Base-by-base conservation (phyloP, 2,329 filamentous ascomycete species). In the Teratosphaeria gauchensis region DNA sequence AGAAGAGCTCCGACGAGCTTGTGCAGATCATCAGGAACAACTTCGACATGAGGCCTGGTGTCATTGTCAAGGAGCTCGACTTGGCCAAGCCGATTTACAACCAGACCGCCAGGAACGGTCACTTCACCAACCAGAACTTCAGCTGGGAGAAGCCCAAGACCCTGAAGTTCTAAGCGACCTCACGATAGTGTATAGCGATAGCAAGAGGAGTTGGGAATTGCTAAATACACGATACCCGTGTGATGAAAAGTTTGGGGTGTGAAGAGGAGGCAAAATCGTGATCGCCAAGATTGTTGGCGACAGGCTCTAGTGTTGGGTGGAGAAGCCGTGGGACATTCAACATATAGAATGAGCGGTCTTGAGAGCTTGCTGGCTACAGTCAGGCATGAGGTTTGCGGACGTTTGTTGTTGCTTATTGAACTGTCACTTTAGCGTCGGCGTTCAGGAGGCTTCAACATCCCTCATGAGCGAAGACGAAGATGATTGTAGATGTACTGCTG, bases 41-140 rank as follows among this genome's bases (percentile, higher is more conserved):
- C 88, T 99, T 99, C 74, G 92, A 99, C 80, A 85, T 99, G 77
- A 87, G 94, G 73, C 94, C 94, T 59, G 94, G 94, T 86, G 91
- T 96, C 76, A 97, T 99, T 72, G 94, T 97, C 79, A 90, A 90
- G 82, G 92, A 96, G 81, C 88, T 99, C 66, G 88, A 94, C 80
- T 84, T 99, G 66, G 88, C 86, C 77, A 90, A 91, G 79, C 94
- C 94, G 74, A 96, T 97, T 82, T 99, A 99, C 87, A 86, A 86
- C 84, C 84, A 92, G 82, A 99, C 94, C 60, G 94, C 94, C 80
- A 96, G 96, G 89, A 97, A 97, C 81, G 94, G 94, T 71, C 94
- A 99, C 85, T 99, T 99, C 80, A 95, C 91, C 79, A 94, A 96
- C 89, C 94, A 96, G 85, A 82, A 77, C 77, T 99, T 99, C 85